These are phyloP conservation scores for Stevia rebaudiana DNA, from an alignment of 140 eudicot species.

Conservation along the genomic window DNA sequence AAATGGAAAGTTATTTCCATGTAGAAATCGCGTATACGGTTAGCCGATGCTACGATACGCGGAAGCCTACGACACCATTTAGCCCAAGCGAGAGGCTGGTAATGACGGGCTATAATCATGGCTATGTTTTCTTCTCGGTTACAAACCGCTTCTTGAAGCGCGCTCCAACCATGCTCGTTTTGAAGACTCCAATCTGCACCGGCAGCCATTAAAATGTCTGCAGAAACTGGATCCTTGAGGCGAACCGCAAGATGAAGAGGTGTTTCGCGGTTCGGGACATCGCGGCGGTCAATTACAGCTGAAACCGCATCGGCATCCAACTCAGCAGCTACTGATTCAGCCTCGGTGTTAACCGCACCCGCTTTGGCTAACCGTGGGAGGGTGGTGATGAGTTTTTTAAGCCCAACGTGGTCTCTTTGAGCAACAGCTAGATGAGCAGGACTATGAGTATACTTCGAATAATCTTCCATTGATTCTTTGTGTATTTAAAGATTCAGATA, in stretches of 20 bases:
- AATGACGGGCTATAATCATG: conserved; percentile 79
- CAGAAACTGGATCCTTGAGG: conserved; percentile 54
- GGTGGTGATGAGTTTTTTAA: conserved; percentile 36
- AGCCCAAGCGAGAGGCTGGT: conserved; percentile 93
- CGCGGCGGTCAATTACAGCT: conserved; percentile 58
- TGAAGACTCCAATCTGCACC: conserved; percentile 96
- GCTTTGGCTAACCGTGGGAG: conserved; percentile 73
- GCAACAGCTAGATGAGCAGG: conserved; percentile 73
- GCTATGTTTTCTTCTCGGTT: conserved; percentile 78
- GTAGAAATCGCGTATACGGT: conserved; percentile 76
- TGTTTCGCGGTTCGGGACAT: conserved; percentile 83
- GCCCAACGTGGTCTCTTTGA: conserved; percentile 44
- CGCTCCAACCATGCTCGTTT: conserved; percentile 88
- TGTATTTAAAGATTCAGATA: background rate
- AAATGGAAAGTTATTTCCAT: conserved; percentile 84
- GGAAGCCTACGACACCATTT: conserved; percentile 93
- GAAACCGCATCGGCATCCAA: conserved; percentile 64
- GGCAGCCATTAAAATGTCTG: conserved; percentile 75
- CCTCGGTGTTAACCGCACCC: conserved; percentile 65
- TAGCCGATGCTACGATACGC: conserved; percentile 66
- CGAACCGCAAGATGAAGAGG: conserved; percentile 83
- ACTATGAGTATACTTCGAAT: conserved; percentile 54
- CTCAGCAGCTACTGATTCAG: conserved; percentile 67
- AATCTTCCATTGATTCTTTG: conserved; percentile 56
- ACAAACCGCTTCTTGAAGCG: conserved; percentile 86